Evolutionary conservation across 345 rosid species (phyloP), one percentile per base, ranked within the genome.

Genomic region (Eucalyptus brandiana): DNA sequence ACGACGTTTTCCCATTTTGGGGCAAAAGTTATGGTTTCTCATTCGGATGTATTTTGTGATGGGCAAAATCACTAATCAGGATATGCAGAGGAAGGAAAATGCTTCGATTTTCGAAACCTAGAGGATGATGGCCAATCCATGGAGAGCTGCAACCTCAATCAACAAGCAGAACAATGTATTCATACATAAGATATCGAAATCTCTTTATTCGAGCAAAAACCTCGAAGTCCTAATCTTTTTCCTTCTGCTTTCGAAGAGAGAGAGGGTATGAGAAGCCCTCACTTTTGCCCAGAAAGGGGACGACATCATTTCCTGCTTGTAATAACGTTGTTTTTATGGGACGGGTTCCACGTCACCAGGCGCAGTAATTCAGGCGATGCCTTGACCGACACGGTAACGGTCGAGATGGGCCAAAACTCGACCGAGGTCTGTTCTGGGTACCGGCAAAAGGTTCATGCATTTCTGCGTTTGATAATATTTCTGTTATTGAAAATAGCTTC

Each of bases 401-500:
- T 32, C 76, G 7, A 17, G 37, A 65, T 65, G 40, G 6, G 9
- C 9, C 21, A 65, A n/a, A 65, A n/a, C 76, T n/a, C 37, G 19
- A 16, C 76, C 2, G 37, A 65, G 76, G 21, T n/a, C 19, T 15
- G 18, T n/a, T n/a, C 18, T n/a, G 76, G 72, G 18, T n/a, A 15
- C 9, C 40, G 10, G 9, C 19, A n/a, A 65, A 65, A 65, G 17
- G 37, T n/a, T 13, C 1, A 14, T 65, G 21, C 21, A 65, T 65
- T 65, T 65, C 6, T 0, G 4, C 1, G 0, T 50, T 50, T 3
- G 53, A 50, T 16, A 50, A 50, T 3, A 50, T 50, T 16, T 50
- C 3, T 16, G 1, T 51, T 51, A 2, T 3, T 16, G 2, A 51
- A 51, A 51, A 18, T 18, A 18, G 2, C 18, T 18, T 18, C 1